These are phyloP conservation scores for Phytophthora palmivora DNA, from an alignment of 352 stramenopile genomes.

Conservation along the genomic window DNA sequence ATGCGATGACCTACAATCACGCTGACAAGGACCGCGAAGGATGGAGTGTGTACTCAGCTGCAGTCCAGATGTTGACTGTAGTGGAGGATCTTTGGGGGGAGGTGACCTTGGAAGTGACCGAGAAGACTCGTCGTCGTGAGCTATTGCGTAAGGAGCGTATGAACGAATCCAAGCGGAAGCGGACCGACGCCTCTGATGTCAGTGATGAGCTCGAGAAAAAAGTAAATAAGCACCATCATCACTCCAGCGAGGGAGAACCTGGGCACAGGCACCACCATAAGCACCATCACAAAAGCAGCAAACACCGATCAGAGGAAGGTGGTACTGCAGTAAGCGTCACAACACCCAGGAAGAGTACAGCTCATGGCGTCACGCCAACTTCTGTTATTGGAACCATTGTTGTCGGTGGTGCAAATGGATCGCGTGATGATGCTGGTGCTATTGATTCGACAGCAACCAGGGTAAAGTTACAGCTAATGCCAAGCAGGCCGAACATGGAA, in stretches of 20 bases:
- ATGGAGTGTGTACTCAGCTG: conserved; percentile 84
- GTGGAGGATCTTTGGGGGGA: conserved; percentile 84
- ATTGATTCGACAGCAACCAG: conserved; percentile 54
- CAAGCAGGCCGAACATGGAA: conserved; percentile 65
- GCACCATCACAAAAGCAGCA: conserved; percentile 39
- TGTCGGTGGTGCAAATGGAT: conserved; percentile 35
- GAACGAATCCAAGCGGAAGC: conserved; percentile 60
- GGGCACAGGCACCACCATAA: conserved; percentile 37
- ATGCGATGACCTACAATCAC: conserved; percentile 83
- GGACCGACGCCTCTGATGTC: conserved; percentile 37
- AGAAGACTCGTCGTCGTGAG: conserved; percentile 73
- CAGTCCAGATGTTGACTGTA: conserved; percentile 72
- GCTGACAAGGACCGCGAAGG: conserved; percentile 83
- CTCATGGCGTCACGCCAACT: conserved; percentile 21
- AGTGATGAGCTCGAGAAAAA: conserved; percentile 47
- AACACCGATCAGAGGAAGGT: conserved; percentile 21
- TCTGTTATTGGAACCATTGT: conserved; percentile 46
- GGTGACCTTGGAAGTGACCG: conserved; percentile 79
- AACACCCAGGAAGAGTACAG: conserved; percentile 16
- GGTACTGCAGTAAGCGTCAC: conserved; percentile 7
- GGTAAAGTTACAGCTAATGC: conserved; percentile 70
- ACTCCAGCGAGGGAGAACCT: conserved; percentile 21
- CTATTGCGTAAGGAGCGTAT: conserved; percentile 80
- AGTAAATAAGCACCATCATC: conserved; percentile 27
- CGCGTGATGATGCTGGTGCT: conserved; percentile 31